These are phyloP conservation scores for Pichia exigua DNA, from an alignment of 805 yeast genomes.

Conservation along the genomic window DNA sequence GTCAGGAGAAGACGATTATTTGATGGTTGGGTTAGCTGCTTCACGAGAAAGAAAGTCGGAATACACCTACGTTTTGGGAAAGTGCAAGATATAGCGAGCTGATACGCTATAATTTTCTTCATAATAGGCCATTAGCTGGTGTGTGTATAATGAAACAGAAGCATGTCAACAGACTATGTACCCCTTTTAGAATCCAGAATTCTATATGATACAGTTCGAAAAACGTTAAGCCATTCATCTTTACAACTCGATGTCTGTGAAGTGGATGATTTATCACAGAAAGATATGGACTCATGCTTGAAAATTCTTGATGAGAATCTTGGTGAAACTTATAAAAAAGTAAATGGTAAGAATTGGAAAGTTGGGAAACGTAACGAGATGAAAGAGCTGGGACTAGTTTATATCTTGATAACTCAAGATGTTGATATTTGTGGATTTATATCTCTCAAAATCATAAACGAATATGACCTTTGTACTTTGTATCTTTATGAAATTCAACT, in stretches of 20 bases:
- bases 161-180: neutral
- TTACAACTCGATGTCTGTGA: neutral
- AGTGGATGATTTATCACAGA: neutral
- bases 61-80: neutral
- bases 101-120: neutral
- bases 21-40: neutral
- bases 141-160: neutral
- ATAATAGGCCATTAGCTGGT: no score
- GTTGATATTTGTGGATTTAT: constrained; percentile 33
- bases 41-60: neutral
- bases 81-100: neutral
- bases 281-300: constrained; percentile 12
- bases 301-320: constrained; percentile 21
- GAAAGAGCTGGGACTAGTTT: constrained; percentile 40
- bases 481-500: constrained; percentile 56
- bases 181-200: neutral
- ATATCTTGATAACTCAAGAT: constrained; percentile 26
- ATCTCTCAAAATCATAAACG: constrained; percentile 38
- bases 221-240: neutral
- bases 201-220: neutral
- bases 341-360: constrained; percentile 36
- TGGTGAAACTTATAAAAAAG: constrained; percentile 17
- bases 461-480: constrained; percentile 32
- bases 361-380: constrained; percentile 37
- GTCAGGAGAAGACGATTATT: neutral